Conservation (phyloP, 441 rosid species). For the Brassica hybrid region DNA sequence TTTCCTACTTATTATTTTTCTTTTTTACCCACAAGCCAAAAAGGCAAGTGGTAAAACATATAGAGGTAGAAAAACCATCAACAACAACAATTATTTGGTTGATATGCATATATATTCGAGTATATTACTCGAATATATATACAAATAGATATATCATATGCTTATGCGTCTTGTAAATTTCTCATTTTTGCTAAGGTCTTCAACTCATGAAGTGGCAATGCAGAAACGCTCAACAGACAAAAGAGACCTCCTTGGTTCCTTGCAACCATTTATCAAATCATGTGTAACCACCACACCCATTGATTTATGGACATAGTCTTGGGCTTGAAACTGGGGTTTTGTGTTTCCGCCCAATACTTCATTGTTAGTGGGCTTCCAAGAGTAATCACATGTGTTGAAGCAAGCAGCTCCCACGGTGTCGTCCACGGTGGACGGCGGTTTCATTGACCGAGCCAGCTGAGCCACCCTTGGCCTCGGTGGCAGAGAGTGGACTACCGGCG, state of each 20-base stretch:
- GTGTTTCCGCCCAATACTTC: conserved; percentile 11
- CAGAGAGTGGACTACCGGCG: conserved; percentile 53
- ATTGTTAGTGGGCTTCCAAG: conserved; percentile 38
- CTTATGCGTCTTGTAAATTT: conserved; percentile 29
- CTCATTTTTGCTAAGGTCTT: neutral
- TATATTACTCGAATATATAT: conserved; percentile 29
- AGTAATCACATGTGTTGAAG: conserved; percentile 64
- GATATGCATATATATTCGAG: conserved; percentile 40
- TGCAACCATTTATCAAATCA: conserved; percentile 62
- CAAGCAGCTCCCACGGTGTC: conserved; percentile 48
- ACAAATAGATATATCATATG: conserved; percentile 37
- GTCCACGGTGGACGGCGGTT: conserved; percentile 37
- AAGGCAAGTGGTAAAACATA: conserved; percentile 40
- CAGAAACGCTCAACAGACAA: conserved; percentile 61
- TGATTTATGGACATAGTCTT: conserved; percentile 19
- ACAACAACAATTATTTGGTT: conserved; percentile 38
- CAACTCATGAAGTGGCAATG: conserved; percentile 71
- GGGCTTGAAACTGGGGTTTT: conserved; percentile 30
- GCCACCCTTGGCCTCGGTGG: conserved; percentile 56
- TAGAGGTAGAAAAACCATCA: conserved; percentile 30
- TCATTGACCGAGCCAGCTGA: conserved; percentile 46
- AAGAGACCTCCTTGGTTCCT: conserved; percentile 72
- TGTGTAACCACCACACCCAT: neutral
- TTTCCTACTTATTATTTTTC: neutral
- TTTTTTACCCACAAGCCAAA: conserved; percentile 25